Conservation (phyloP, 1,284 basidiomycete genomes). For the Jaminaea rosea region DNA sequence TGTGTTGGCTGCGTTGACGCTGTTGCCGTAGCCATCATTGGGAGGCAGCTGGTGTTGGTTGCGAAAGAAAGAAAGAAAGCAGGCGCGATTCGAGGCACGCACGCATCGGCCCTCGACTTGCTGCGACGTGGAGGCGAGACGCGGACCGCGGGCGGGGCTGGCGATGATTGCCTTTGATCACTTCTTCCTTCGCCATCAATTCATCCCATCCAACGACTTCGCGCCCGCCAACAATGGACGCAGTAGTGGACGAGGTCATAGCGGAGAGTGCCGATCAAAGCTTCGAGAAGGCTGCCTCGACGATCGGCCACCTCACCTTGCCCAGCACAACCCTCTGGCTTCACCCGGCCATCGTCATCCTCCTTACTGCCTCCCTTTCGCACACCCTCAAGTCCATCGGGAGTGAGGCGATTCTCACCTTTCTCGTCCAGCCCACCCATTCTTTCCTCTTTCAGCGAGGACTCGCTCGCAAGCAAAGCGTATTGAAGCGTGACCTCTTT, state of each 20-base stretch:
- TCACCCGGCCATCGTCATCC: conserved; percentile 35
- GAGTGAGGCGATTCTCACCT: conserved; percentile 17
- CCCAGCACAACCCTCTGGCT: conserved; percentile 3
- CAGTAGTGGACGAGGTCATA: no score
- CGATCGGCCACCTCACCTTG: background rate
- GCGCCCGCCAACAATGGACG: no score
- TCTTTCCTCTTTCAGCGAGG: conserved; percentile 19
- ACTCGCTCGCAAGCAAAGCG: conserved; percentile 14
- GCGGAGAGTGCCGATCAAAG: no score
- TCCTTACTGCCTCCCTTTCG: conserved; percentile 17
- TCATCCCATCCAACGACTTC: background rate
- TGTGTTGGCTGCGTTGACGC: no score
- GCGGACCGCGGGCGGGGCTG: no score
- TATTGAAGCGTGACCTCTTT: conserved; percentile 25
- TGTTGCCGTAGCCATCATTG: no score
- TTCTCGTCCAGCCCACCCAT: conserved; percentile 14
- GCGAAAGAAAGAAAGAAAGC: no score
- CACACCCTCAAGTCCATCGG: conserved; percentile 19
- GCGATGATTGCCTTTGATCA: no score
- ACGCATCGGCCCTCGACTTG: no score
- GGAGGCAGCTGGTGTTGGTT: no score
- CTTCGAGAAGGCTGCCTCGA: background rate
- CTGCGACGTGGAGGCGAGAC: no score
- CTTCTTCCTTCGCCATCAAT: background rate
- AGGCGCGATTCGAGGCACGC: no score